phyloP scores from a whole-genome alignment of 2,329 filamentous ascomycete genomes.

The Nothophoma quercina region DNA sequence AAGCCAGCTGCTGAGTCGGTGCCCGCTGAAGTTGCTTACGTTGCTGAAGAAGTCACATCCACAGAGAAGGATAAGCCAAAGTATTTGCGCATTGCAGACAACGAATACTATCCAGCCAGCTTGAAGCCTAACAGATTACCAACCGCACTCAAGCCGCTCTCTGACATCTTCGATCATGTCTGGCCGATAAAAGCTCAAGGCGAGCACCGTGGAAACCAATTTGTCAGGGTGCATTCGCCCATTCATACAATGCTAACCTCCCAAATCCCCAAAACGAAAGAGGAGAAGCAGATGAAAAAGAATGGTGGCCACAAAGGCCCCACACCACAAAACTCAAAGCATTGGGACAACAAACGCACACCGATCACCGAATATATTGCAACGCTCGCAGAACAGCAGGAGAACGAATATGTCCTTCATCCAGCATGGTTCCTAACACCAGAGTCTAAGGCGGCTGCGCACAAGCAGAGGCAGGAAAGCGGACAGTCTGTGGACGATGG shows the following conservation, averaged over 20 bases:
- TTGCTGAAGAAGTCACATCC: background rate
- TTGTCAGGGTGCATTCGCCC: slow-evolving; percentile 82
- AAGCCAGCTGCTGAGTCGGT: slow-evolving; percentile 5
- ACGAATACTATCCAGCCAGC: slow-evolving; percentile 59
- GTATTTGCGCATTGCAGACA: slow-evolving; percentile 51
- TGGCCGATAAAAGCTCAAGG: slow-evolving; percentile 91
- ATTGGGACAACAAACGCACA: slow-evolving; percentile 78
- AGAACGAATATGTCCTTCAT: slow-evolving; percentile 86
- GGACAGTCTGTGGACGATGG: slow-evolving; percentile 65
- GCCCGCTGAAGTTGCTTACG: slow-evolving; percentile 17
- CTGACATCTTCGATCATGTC: slow-evolving; percentile 83
- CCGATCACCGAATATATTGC: slow-evolving; percentile 82
- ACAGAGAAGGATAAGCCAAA: slow-evolving; percentile 30
- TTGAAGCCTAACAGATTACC: slow-evolving; percentile 54
- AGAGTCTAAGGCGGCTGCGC: slow-evolving; percentile 62
- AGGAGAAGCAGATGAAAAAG: slow-evolving; percentile 67
- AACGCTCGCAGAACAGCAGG: slow-evolving; percentile 74
- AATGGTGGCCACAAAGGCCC: slow-evolving; percentile 53
- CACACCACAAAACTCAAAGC: slow-evolving; percentile 68
- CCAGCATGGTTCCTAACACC: slow-evolving; percentile 72
- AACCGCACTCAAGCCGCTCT: slow-evolving; percentile 65
- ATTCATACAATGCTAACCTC: slow-evolving; percentile 83
- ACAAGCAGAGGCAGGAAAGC: slow-evolving; percentile 60
- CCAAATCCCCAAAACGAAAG: slow-evolving; percentile 72
- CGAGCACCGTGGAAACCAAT: slow-evolving; percentile 71